A percentile compares a stretch with the other conserved stretches of the same genome.
Conservation (phyloP, 2,329 filamentous ascomycete genomes). For the Pseudogymnoascus sp. region DNA sequence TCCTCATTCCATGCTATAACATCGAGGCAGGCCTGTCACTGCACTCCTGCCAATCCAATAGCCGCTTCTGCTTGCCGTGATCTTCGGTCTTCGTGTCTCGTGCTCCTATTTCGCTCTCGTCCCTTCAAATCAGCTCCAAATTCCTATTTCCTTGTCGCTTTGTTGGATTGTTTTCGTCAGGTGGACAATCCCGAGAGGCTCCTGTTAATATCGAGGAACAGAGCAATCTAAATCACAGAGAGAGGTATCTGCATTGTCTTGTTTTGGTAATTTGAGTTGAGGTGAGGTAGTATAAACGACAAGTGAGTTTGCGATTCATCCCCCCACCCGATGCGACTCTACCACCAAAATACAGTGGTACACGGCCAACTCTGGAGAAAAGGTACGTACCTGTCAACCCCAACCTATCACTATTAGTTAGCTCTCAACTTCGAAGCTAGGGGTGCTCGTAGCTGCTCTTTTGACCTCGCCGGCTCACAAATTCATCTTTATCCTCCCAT, state of each 20-base stretch:
- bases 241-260: background rate
- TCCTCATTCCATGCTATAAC: background rate
- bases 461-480: background rate
- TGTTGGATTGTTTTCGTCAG: slow-evolving; percentile 2
- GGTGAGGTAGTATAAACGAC: background rate
- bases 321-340: background rate
- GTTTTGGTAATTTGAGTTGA: background rate
- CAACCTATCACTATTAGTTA: background rate
- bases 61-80: background rate
- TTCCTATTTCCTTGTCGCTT: background rate
- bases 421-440: background rate
- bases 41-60: too few species aligned
- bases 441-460: background rate
- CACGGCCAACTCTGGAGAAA: background rate
- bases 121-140: background rate
- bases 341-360: background rate
- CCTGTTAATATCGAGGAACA: background rate
- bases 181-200: background rate
- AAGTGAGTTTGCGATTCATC: background rate
- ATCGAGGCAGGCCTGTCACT: background rate
- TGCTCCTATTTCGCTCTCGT: background rate
- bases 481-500: background rate
- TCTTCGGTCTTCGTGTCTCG: background rate
- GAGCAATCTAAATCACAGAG: background rate
- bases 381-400: slow-evolving; percentile 4